phyloP scores from a whole-genome alignment of 2,329 filamentous ascomycete genomes.

The Fusarium scirpi region DNA sequence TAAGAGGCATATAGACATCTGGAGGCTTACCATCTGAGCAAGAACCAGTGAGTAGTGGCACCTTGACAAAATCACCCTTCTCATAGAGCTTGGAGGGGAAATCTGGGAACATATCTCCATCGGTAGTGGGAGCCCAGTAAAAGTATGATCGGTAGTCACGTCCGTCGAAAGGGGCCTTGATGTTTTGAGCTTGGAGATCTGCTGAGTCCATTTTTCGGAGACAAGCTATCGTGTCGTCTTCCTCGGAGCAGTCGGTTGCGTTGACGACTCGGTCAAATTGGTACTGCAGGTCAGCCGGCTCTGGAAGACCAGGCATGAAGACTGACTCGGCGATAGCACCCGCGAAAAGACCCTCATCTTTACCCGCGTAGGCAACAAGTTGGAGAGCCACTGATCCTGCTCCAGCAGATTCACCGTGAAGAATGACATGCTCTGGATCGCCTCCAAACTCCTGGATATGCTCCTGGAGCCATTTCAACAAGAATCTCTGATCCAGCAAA shows the following conservation, averaged over 20 bases:
- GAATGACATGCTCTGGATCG: constrained; percentile 68
- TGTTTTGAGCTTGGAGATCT: constrained; percentile 58
- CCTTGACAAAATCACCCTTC: constrained; percentile 55
- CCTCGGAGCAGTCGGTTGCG: constrained; percentile 53
- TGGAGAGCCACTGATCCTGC: constrained; percentile 69
- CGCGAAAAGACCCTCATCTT: constrained; percentile 59
- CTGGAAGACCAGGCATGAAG: constrained; percentile 63
- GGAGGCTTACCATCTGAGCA: constrained; percentile 56
- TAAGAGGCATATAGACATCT: not conserved
- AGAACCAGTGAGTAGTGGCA: constrained; percentile 61
- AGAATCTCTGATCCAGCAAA: constrained; percentile 71
- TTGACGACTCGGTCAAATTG: constrained; percentile 57
- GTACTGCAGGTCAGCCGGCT: constrained; percentile 59
- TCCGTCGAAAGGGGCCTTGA: constrained; percentile 55
- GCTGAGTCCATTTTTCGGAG: constrained; percentile 53
- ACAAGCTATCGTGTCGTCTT: constrained; percentile 54
- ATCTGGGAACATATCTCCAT: constrained; percentile 60
- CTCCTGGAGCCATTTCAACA: constrained; percentile 70
- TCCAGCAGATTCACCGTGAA: constrained; percentile 72
- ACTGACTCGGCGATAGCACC: constrained; percentile 61
- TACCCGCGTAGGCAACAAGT: constrained; percentile 60
- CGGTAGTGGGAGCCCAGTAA: constrained; percentile 65
- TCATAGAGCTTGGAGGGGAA: constrained; percentile 57
- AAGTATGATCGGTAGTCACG: constrained; percentile 54
- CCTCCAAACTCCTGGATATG: constrained; percentile 71